Conservation (phyloP, 164 flowering plant genomes). For the Echeveria elegans region DNA sequence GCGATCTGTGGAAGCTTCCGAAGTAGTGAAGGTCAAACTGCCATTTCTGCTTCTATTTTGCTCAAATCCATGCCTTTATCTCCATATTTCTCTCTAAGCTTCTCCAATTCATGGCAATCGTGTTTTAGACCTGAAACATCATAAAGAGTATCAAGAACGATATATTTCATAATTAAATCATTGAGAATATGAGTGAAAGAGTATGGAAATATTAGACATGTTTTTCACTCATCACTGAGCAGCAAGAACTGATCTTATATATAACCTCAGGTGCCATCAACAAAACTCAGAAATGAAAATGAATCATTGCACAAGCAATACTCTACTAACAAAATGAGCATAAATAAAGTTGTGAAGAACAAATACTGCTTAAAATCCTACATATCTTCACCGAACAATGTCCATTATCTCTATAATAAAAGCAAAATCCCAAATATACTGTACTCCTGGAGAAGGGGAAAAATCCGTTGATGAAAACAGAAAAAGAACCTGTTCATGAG, state of each 20-base stretch:
- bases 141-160: too few species aligned
- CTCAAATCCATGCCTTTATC: too few species aligned
- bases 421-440: background rate
- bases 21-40: too few species aligned
- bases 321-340: background rate
- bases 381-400: background rate
- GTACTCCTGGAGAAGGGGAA: background rate
- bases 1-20: too few species aligned
- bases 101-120: too few species aligned
- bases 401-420: background rate
- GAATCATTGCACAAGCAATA: background rate
- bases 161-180: too few species aligned
- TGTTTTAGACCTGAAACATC: too few species aligned
- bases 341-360: background rate
- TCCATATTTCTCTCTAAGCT: too few species aligned
- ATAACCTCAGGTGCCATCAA: background rate
- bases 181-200: too few species aligned
- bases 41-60: too few species aligned
- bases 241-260: background rate
- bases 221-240: too few species aligned
- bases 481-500: constrained; percentile 17
- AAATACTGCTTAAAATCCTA: background rate
- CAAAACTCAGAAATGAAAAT: background rate
- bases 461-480: background rate
- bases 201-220: too few species aligned